Conservation (phyloP, 306 rosid species). For the Pyrus pyrifolia region DNA sequence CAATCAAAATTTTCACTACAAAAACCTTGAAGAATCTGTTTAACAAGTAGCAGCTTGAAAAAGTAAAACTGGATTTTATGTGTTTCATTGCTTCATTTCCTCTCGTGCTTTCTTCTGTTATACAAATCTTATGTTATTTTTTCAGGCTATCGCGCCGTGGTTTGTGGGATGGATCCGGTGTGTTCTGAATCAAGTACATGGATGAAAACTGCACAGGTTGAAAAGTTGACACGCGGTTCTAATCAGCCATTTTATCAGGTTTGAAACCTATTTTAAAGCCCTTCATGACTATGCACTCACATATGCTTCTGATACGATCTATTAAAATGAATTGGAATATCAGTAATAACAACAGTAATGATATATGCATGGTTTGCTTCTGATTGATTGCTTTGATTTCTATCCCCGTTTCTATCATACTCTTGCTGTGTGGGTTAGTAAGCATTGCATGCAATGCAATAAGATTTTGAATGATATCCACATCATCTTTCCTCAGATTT, state of each 20-base stretch:
- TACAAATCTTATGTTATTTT: neutral
- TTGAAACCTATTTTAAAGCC: neutral
- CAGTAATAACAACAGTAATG: neutral
- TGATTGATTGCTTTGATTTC: neutral
- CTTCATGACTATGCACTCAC: neutral
- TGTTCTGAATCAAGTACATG: conserved; percentile 87
- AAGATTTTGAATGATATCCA: neutral
- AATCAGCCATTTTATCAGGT: conserved; percentile 93
- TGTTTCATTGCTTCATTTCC: neutral
- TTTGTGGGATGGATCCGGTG: conserved; percentile 96
- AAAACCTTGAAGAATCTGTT: neutral
- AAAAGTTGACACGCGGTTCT: conserved; percentile 61
- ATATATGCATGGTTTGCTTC: neutral
- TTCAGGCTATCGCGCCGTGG: conserved; percentile 74
- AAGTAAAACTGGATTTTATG: neutral
- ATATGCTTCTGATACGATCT: neutral
- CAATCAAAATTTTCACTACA: conserved; percentile 2
- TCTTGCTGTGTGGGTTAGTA: neutral
- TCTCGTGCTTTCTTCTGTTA: conserved; percentile 14
- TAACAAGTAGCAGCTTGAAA: neutral
- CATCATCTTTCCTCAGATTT: conserved; percentile 46
- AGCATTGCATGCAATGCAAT: conserved; percentile 1
- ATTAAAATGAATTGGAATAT: neutral
- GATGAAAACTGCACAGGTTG: conserved; percentile 87
- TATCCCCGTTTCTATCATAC: neutral